These are phyloP conservation scores for Podospora fimiseda DNA, from an alignment of 495 filamentous ascomycete species.

Conservation along the genomic window DNA sequence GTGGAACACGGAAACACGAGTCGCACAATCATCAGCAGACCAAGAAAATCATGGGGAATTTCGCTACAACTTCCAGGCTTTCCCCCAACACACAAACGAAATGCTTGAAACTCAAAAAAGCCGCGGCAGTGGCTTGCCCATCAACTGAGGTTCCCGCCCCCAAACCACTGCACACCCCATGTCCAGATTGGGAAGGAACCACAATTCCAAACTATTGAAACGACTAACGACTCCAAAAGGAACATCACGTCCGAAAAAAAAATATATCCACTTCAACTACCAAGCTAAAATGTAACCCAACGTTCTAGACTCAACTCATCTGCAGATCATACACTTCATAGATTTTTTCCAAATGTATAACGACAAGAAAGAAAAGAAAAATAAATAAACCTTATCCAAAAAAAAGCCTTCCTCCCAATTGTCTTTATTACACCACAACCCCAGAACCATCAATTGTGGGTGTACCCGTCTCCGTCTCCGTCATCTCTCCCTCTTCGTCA, in stretches of 20 bases:
- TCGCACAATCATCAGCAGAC: neutral
- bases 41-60: neutral
- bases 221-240: too few species aligned
- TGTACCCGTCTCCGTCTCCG: neutral
- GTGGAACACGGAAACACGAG: too few species aligned
- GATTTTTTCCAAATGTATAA: neutral
- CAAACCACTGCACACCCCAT: neutral
- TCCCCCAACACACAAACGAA: neutral
- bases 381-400: neutral
- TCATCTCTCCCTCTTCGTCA: neutral
- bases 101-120: neutral
- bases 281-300: too few species aligned
- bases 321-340: neutral
- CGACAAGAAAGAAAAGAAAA: too few species aligned
- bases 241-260: too few species aligned
- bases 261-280: too few species aligned
- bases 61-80: neutral
- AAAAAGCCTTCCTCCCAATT: neutral
- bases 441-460: neutral
- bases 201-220: neutral
- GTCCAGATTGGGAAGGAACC: neutral
- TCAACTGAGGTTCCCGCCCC: too few species aligned
- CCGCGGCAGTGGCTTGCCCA: neutral
- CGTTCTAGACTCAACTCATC: neutral
- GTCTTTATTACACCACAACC: neutral